These are phyloP conservation scores for Serendipita sp. DNA, from an alignment of 1,284 basidiomycete species.

Conservation along the genomic window DNA sequence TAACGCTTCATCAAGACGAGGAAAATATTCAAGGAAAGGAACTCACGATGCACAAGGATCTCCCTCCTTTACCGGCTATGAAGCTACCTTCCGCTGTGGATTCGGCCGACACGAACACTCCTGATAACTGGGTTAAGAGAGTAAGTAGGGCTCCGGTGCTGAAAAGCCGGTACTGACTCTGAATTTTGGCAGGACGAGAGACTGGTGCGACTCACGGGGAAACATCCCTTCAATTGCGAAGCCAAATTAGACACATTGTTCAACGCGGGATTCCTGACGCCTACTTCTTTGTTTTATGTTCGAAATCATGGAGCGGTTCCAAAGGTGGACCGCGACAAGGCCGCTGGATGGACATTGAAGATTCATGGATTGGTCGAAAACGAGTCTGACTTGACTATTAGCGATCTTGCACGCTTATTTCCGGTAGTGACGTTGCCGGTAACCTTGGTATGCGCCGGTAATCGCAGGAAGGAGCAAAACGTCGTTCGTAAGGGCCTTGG, in stretches of 20 bases:
- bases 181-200: constrained; percentile 19
- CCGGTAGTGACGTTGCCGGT: constrained; percentile 45
- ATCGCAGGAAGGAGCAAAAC: constrained; percentile 57
- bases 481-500: constrained; percentile 45
- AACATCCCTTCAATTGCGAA: no score
- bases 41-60: constrained; percentile 11
- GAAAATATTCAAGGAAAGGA: not conserved
- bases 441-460: constrained; percentile 56
- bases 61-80: constrained; percentile 15
- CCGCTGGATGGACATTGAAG: constrained; percentile 34
- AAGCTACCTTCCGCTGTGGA: constrained; percentile 8
- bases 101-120: constrained; percentile 23
- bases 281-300: constrained; percentile 49
- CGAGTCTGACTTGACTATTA: constrained; percentile 29
- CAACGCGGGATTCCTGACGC: constrained; percentile 26
- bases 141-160: constrained; percentile 15
- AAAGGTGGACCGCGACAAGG: constrained; percentile 26
- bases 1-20: not conserved
- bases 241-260: no score
- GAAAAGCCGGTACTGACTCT: not conserved
- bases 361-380: constrained; percentile 37
- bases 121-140: constrained; percentile 31
- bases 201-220: constrained; percentile 21
- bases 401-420: constrained; percentile 34
- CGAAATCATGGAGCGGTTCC: constrained; percentile 51